Conservation (phyloP, 208 protist species). For the Naegleria gruberi region DNA sequence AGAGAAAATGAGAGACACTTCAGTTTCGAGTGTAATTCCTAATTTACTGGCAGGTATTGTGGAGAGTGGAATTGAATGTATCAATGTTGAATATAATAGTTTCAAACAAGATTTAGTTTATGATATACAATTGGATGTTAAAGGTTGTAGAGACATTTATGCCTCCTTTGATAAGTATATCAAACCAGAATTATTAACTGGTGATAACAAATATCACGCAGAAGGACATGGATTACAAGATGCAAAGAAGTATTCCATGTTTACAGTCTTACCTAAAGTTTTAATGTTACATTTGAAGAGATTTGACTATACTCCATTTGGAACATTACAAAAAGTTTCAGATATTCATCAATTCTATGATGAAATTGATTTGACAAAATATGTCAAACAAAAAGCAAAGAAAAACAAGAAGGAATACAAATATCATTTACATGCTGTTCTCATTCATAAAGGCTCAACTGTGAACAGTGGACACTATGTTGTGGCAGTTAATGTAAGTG, state of each 20-base stretch:
- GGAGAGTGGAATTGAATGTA: slow-evolving; percentile 56
- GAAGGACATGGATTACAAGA: slow-evolving; percentile 54
- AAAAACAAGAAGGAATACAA: neutral
- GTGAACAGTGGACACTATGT: neutral
- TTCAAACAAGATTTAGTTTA: slow-evolving; percentile 64
- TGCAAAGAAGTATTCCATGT: slow-evolving; percentile 58
- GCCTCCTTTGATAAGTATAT: slow-evolving; percentile 60
- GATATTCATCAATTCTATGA: slow-evolving; percentile 60
- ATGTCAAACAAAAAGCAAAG: slow-evolving; percentile 28
- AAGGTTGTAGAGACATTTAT: slow-evolving; percentile 54
- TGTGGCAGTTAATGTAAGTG: neutral
- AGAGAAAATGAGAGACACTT: slow-evolving; percentile 70
- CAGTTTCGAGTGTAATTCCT: slow-evolving; percentile 60
- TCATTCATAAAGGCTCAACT: slow-evolving; percentile 9
- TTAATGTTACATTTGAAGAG: slow-evolving; percentile 76
- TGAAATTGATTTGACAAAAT: slow-evolving; percentile 51
- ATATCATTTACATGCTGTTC: neutral
- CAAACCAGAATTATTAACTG: slow-evolving; percentile 62
- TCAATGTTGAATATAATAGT: slow-evolving; percentile 56
- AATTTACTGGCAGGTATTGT: slow-evolving; percentile 64
- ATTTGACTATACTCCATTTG: slow-evolving; percentile 71
- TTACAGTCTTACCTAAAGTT: slow-evolving; percentile 65
- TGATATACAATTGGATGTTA: slow-evolving; percentile 70
- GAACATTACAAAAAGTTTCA: slow-evolving; percentile 54
- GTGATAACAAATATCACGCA: slow-evolving; percentile 70